Base-by-base conservation (phyloP, 768 basidiomycete species). In the Tricholoma flavovirens region DNA sequence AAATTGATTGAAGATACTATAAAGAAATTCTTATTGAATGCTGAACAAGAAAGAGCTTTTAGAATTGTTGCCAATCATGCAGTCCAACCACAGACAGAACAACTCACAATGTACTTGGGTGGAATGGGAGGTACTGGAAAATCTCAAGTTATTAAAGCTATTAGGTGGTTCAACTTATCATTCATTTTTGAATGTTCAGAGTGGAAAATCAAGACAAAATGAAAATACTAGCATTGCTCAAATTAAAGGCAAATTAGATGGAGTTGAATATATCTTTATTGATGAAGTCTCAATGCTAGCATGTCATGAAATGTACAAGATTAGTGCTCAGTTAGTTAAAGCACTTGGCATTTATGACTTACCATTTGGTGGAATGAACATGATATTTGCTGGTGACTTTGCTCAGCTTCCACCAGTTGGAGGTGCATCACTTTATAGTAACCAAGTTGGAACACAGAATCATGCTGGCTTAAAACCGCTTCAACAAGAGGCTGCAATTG, bases 351-450 rank as follows among this genome's bases (percentile, higher is more conserved):
- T 56, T 1, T 6, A 22, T 12, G 64, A 63, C 30, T 42, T 48
- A 10, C 59, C 69, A 4, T 77, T 73, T 67, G 73, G 73, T n/a
- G 72, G n/a, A n/a, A n/a, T n/a, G n/a, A n/a, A n/a, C n/a, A n/a
- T n/a, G n/a, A n/a, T n/a, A n/a, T n/a, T n/a, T n/a, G n/a, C n/a
- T n/a, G n/a, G n/a, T n/a, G n/a, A n/a, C n/a, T n/a, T n/a, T n/a
- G n/a, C n/a, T n/a, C 75, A 77, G 48, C 54, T 77, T 1, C 72
- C 71, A 0, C 75, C 68, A 10, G 59, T 61, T 5, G 32, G 53
- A 35, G 54, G 61, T 24, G 22, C 48, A 46, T 15, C 51, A 11
- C 38, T 61, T 46, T 68, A 36, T 64, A 62, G 32, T 14, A 12
- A 21, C 33, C 8, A 49, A 48, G 30, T 43, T 24, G 15, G 19